Base-by-base conservation (phyloP, 1,284 basidiomycete genomes). In the Anthracocystis panici-leucophaei region DNA sequence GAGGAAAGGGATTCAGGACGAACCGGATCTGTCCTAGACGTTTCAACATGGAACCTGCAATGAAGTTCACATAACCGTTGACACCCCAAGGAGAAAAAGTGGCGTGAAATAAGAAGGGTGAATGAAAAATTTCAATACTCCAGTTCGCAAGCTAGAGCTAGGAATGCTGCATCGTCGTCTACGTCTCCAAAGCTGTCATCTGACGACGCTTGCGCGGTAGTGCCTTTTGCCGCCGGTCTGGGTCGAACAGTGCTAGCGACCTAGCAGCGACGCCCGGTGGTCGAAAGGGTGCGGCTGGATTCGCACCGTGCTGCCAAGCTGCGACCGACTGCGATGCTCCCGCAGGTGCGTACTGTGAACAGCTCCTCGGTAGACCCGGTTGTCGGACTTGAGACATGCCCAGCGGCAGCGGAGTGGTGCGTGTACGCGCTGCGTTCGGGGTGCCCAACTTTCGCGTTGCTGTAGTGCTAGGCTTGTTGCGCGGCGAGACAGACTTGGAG, bases 1-100 rank as follows among this genome's bases (percentile, higher is more conserved):
- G 4, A 61, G 82, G 18, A 83, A 83, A 51, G 77, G 71, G 16
- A 59, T 85, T 25, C 74, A 81, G 38, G 83, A 81, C 46, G 83
- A 83, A 56, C 83, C 83, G 9, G 82, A 84, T 65, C 77, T 85
- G 1, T 77, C 81, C n/a, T 83, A 68, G 31, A 14, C 25, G 18
- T 41, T n/a, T n/a, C n/a, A n/a, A 2, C 7, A 5, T 16, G 9
- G 10, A 35, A 5, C 25, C 16, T 33, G 53, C 38, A 50, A 42
- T 33, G 20, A 29, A 11, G 1, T 18, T 21, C 23, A 25, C 31
- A 40, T 12, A 33, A 6, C 33, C 7, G 5, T 33, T 12, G 2
- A 8, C 33, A 33, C 33, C 5, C 8, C 2, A 31, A 31, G 33
- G 33, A 33, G 5, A 33, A 33, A 29, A 29, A 29, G 29, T 4